Evolutionary conservation across 257 asterid genomes (phyloP).

Genomic region (Ajuga chamaepitys): DNA sequence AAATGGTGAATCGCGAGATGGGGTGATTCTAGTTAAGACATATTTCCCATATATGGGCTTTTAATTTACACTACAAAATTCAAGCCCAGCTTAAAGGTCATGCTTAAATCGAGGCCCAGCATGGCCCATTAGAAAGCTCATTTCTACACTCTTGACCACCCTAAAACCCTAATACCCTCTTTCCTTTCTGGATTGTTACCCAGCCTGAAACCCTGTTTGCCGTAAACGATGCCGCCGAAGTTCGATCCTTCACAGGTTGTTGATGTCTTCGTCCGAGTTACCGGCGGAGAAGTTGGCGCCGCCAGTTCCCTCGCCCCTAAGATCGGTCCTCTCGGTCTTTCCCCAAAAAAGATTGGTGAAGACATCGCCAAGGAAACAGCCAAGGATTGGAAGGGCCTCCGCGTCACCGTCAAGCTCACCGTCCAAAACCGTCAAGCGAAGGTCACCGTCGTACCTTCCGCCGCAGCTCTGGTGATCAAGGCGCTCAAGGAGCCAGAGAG

Average conservation of each 20-base stretch:
- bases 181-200: background rate
- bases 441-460: slow-evolving; percentile 55
- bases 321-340: slow-evolving; percentile 54
- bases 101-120: too few relatives aligned
- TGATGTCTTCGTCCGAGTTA: slow-evolving; percentile 50
- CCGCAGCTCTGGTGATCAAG: slow-evolving; percentile 57
- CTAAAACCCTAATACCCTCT: slow-evolving; percentile 9
- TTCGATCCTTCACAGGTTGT: slow-evolving; percentile 50
- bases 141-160: background rate
- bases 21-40: too few relatives aligned
- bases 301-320: slow-evolving; percentile 63
- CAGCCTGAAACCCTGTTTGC: slow-evolving; percentile 14
- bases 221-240: slow-evolving; percentile 45
- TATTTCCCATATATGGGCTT: too few relatives aligned
- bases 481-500: slow-evolving; percentile 61
- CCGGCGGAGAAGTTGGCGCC: slow-evolving; percentile 57
- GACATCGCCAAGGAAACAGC: slow-evolving; percentile 62
- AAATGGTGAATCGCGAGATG: too few relatives aligned
- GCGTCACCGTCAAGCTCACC: slow-evolving; percentile 56
- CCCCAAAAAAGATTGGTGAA: slow-evolving; percentile 57
- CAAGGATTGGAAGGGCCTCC: slow-evolving; percentile 65
- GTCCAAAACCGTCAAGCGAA: slow-evolving; percentile 62
- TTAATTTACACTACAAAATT: background rate
- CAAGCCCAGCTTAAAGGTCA: background rate
- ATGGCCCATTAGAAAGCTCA: too few relatives aligned